Evolutionary conservation across 2,329 filamentous ascomycete species (phyloP), one percentile per base, ranked within the genome.

Genomic region (Knoxdaviesia proteae): DNA sequence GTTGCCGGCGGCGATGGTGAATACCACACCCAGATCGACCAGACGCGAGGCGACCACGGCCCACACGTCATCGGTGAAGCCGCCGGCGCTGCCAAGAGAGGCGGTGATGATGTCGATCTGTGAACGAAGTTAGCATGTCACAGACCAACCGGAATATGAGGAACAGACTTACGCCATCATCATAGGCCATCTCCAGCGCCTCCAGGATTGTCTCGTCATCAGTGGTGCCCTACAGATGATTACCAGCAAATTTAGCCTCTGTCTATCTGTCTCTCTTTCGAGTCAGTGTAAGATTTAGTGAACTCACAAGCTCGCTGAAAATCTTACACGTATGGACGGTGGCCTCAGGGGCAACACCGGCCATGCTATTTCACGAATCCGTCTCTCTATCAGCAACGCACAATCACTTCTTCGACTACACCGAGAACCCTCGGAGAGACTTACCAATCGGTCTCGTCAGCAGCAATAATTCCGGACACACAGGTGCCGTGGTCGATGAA

Each of bases 1-100:
- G 44, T 73, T 73, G 10, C 69, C 68, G 5, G 64, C 66, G 2
- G 68, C 62, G 30, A 70, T 61, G 7, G 63, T 61, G 10, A 69
- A 59, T 6, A 69, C 61, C 1, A 71, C 57, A 6, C 68, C 68
- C 32, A 63, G 57, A 29, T 61, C 54, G 8, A 63, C 62, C 36
- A 66, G 54, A 5, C 60, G 56, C 30, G 55, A 59, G 6, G 61
- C 57, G 3, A 66, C 52, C 1, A 59, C 48, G 2, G 62, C 61
- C 62, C 58, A 64, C 6, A 61, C 59, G 34, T 62, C 62, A 34
- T 61, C 55, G 20, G 50, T 49, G 49, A 60, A 63, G 11, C 64
- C 64, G 38, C 56, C 53, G 1, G 56, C 51, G 4, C 52, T 47
- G 2, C 61, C 60, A 41, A 65, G 57, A 42, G 58, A 62, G 11